Percentiles rank a stretch among this genome's conserved stretches.
These are phyloP conservation scores for Sphaerulina musiva DNA, from an alignment of 2,329 filamentous ascomycete species.

Conservation along the genomic window DNA sequence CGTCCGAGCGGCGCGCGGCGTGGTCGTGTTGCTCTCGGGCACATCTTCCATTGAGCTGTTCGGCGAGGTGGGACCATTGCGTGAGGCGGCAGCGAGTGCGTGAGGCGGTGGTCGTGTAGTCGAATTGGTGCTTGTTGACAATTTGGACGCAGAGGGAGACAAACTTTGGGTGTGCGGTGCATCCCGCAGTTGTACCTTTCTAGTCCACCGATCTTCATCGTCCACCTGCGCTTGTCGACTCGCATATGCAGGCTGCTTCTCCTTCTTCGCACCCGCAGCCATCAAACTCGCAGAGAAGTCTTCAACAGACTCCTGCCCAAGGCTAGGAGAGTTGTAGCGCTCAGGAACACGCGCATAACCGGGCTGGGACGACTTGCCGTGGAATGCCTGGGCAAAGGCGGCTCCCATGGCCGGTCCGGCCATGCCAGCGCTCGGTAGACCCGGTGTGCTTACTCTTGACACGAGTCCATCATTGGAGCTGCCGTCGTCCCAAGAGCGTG, in stretches of 20 bases:
- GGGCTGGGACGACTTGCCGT: conserved; percentile 24
- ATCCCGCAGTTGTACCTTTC: conserved; percentile 22
- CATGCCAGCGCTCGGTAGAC: conserved; percentile 21
- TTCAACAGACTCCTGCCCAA: conserved; percentile 23
- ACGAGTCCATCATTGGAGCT: conserved; percentile 31
- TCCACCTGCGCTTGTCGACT: conserved; percentile 26
- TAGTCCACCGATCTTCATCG: conserved; percentile 26
- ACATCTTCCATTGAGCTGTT: conserved; percentile 23
- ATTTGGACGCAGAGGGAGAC: conserved; percentile 5
- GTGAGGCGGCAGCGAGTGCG: conserved; percentile 11
- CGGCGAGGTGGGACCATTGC: conserved; percentile 21
- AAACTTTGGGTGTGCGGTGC: conserved; percentile 10
- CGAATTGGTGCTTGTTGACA: conserved; percentile 9
- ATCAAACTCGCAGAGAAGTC: conserved; percentile 18
- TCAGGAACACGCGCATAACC: conserved; percentile 30
- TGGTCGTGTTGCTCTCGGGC: conserved; percentile 25
- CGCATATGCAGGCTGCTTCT: conserved; percentile 19
- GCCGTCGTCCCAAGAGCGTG: conserved; percentile 30
- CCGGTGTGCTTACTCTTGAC: conserved; percentile 27
- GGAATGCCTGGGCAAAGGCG: conserved; percentile 26
- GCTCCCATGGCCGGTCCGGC: conserved; percentile 18
- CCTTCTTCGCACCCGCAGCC: conserved; percentile 17
- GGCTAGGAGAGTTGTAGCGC: conserved; percentile 25
- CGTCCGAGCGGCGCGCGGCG: conserved; percentile 21
- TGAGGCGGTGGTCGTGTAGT: conserved; percentile 1